Conservation (phyloP, 2,329 filamentous ascomycete species). For the Verticillium dahliae region DNA sequence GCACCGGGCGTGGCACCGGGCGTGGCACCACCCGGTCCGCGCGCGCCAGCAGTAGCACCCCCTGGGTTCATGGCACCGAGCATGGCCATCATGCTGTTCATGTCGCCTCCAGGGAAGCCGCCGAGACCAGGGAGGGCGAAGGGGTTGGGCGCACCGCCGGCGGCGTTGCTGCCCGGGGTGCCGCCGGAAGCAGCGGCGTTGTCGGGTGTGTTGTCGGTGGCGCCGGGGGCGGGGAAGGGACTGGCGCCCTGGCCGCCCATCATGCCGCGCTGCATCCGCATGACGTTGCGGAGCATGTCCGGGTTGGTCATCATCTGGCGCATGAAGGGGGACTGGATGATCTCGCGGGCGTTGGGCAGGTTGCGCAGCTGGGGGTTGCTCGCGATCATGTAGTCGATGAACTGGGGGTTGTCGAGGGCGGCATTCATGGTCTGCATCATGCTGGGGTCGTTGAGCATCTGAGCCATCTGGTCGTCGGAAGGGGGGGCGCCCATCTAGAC, state of each 20-base stretch:
- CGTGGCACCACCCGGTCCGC: conserved; percentile 1
- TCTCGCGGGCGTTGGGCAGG: conserved; percentile 70
- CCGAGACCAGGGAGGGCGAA: conserved; percentile 25
- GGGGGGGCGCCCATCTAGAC: conserved; percentile 81
- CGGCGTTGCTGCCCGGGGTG: conserved; percentile 23
- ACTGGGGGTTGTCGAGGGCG: conserved; percentile 88
- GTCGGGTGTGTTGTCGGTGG: conserved; percentile 77
- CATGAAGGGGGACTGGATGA: conserved; percentile 84
- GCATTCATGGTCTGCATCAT: conserved; percentile 87
- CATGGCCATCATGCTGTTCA: neutral
- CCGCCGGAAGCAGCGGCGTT: conserved; percentile 28
- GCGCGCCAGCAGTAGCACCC: conserved; percentile 12
- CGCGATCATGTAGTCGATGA: conserved; percentile 92
- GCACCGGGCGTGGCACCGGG: conserved; percentile 1
- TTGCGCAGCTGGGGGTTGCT: conserved; percentile 77
- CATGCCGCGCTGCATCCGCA: conserved; percentile 73
- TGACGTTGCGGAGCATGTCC: conserved; percentile 72
- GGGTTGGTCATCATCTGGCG: conserved; percentile 91
- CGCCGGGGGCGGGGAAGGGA: conserved; percentile 83
- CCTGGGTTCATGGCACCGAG: conserved; percentile 8
- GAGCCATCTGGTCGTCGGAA: conserved; percentile 71
- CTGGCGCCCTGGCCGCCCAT: conserved; percentile 41
- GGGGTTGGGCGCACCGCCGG: conserved; percentile 28
- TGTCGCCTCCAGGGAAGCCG: conserved; percentile 10
- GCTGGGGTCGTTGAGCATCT: conserved; percentile 83